Evolutionary conservation across 768 basidiomycete genomes (phyloP), one percentile per base, ranked within the genome.

Genomic region (Mycena albidolilacea): DNA sequence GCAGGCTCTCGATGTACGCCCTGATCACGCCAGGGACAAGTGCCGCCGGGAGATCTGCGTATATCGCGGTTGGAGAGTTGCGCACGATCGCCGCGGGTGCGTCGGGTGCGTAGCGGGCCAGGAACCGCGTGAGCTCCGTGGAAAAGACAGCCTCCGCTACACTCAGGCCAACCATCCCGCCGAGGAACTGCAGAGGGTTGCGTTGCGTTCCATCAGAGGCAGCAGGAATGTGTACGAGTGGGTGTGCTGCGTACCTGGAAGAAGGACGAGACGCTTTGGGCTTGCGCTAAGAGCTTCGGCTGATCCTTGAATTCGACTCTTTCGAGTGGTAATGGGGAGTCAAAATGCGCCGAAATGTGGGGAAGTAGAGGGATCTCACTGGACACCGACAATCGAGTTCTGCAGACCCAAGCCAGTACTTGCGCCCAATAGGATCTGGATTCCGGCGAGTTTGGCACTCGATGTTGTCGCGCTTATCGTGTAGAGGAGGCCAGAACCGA

Each of bases 401-500:
- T 72, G 77, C 75, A 77, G 72, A 2, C 70, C 73, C 48, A 76
- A 37, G 3, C 73, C 70, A 0, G 61, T 61, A 10, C 76, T 66
- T 12, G 69, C n/a, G 38, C 74, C 74, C 12, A 30, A 41, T 14
- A 77, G 54, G 38, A 77, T 75, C 58, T 77, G 68, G 52, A 58
- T 73, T 35, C 72, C 66, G 19, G 66, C 30, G 39, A 73, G 55
- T 11, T 71, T 43, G 7, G 58, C 67, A 37, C 39, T 59, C 46
- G 66, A 57, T 1, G 77, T 73, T 1, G 21, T 48, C 14, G 52
- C 15, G 14, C 52, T 19, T 23, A 74, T 44, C 7, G 77, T 61
- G 50, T 71, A 77, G 15, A 77, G 44, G 21, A 77, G 70, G 3
- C 77, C 77, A 10, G 72, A 67, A 19, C 74, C 76, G 17, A 75